phyloP scores from a whole-genome alignment of 1,139 yeast genomes.

The Yamadazyma songkhlaensis region DNA sequence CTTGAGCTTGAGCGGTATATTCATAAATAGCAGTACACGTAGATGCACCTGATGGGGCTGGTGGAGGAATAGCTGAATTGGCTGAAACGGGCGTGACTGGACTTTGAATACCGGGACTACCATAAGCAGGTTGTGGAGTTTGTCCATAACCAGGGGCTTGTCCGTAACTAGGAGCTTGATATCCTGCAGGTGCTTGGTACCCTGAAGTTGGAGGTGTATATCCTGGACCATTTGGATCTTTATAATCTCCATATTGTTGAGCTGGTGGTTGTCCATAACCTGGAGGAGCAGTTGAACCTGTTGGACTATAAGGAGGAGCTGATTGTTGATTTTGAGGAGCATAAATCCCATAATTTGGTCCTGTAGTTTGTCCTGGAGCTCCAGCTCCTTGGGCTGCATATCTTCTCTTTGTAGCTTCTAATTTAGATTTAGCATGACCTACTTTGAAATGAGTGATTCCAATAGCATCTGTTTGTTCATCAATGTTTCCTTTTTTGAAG shows the following conservation, averaged over 20 bases:
- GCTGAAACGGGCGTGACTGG: constrained; percentile 9
- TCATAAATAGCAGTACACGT: constrained; percentile 77
- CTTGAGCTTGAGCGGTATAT: constrained; percentile 81
- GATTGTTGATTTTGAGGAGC: constrained; percentile 9
- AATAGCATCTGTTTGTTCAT: constrained; percentile 82
- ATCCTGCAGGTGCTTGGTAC: constrained; percentile 12
- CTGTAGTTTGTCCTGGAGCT: constrained; percentile 13
- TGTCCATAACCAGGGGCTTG: constrained; percentile 14
- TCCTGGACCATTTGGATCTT: constrained; percentile 17
- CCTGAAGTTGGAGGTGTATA: constrained; percentile 11
- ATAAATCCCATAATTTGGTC: constrained; percentile 30
- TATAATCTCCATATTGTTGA: constrained; percentile 14
- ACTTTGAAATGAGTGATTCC: constrained; percentile 86
- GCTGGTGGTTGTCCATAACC: constrained; percentile 5
- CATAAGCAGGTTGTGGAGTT: constrained; percentile 11
- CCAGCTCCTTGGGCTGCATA: constrained; percentile 51
- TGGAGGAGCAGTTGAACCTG: constrained; percentile 16
- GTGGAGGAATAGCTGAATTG: constrained; percentile 20
- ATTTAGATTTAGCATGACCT: constrained; percentile 80
- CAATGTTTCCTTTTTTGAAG: constrained; percentile 84
- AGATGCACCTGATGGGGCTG: constrained; percentile 36
- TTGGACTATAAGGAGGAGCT: constrained; percentile 7
- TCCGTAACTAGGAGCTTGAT: constrained; percentile 13
- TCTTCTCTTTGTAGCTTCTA: constrained; percentile 78
- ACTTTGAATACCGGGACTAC: constrained; percentile 9